phyloP scores from a whole-genome alignment of 495 filamentous ascomycete genomes.

The Neurospora cerealis region DNA sequence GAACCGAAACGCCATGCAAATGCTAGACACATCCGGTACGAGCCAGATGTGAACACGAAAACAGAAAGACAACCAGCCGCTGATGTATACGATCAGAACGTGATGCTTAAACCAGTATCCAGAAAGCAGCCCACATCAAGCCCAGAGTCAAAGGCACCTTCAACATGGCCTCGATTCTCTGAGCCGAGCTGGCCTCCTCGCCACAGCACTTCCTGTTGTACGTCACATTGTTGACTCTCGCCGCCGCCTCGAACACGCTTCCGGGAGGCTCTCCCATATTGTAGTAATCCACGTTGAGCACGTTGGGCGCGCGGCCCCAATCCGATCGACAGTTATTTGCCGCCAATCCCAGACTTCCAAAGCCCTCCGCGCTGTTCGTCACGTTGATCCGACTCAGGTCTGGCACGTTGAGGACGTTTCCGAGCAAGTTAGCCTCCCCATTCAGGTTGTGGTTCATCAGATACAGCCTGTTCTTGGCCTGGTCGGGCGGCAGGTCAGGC shows the following conservation, averaged over 20 bases:
- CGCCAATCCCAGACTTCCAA: conserved; percentile 62
- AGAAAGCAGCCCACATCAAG: conserved; percentile 6
- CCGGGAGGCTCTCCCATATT: conserved; percentile 57
- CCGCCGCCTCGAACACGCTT: conserved; percentile 88
- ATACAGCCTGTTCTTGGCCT: conserved; percentile 58
- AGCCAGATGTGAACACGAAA: background rate
- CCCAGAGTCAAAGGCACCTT: conserved; percentile 3
- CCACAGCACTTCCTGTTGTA: conserved; percentile 72
- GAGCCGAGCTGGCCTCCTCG: conserved; percentile 14
- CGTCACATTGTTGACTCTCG: conserved; percentile 73
- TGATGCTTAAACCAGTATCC: background rate
- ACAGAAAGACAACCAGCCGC: background rate
- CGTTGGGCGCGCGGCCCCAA: conserved; percentile 71
- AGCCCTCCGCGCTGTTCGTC: conserved; percentile 59
- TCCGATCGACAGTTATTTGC: conserved; percentile 53
- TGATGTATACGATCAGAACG: background rate
- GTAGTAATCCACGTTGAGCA: conserved; percentile 87
- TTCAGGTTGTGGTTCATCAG: conserved; percentile 93
- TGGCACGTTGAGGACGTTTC: conserved; percentile 59
- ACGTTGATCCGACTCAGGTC: conserved; percentile 53
- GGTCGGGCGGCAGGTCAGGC: conserved; percentile 42
- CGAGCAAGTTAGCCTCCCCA: conserved; percentile 53
- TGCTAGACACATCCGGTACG: background rate
- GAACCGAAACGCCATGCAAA: background rate
- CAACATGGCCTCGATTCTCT: conserved; percentile 2